Percentiles rank a stretch among this genome's conserved stretches.
Evolutionary conservation across 1,139 yeast genomes (phyloP).

Genomic region (Kurtzmaniella quercitrusa): DNA sequence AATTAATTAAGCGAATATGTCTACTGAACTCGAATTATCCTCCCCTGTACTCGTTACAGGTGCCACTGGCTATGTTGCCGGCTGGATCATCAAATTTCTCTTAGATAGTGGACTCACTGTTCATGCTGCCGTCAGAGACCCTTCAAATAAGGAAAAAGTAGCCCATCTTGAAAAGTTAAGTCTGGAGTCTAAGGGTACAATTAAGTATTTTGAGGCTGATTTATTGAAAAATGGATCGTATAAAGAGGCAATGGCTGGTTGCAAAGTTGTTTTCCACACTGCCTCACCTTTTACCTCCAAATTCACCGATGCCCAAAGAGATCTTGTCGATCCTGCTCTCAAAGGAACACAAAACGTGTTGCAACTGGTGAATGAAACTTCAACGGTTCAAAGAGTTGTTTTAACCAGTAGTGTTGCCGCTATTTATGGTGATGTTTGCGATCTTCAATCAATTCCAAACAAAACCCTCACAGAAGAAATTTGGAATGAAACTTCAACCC

Average conservation of each 20-base stretch:
- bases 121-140: conserved; percentile 9
- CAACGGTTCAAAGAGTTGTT: conserved; percentile 43
- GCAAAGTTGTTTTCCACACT: conserved; percentile 30
- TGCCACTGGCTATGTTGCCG: conserved; percentile 12
- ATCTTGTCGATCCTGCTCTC: conserved; percentile 26
- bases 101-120: conserved; percentile 9
- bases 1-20: too few species aligned
- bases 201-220: conserved; percentile 11
- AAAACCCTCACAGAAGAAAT: neutral
- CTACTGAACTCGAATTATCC: neutral
- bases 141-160: conserved; percentile 3
- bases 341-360: conserved; percentile 26
- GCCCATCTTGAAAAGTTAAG: conserved; percentile 3
- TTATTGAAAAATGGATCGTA: conserved; percentile 13
- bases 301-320: conserved; percentile 17
- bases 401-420: conserved; percentile 19
- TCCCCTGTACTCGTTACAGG: conserved; percentile 11
- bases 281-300: conserved; percentile 35
- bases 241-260: conserved; percentile 13
- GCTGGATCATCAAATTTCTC: conserved; percentile 7
- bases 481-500: neutral
- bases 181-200: conserved; percentile 1
- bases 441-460: neutral
- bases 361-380: conserved; percentile 35
- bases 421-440: conserved; percentile 6